Percentiles rank a stretch among this genome's conserved stretches.
phyloP scores from a whole-genome alignment of 192 early-diverging fungal genomes.

The Neocallimastix lanati region DNA sequence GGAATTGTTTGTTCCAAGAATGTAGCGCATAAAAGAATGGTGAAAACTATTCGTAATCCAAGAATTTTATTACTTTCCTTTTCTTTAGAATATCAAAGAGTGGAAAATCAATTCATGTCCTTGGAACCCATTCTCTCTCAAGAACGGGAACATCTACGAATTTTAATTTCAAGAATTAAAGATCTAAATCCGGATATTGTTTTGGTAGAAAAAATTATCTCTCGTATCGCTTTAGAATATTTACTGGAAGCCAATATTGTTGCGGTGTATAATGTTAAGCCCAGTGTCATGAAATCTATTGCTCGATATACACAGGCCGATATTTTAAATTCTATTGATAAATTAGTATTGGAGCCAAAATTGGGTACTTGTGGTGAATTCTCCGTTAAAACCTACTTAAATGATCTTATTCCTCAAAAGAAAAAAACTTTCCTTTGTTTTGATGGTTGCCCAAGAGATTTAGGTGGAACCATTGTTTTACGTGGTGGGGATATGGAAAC shows the following conservation, averaged over 20 bases:
- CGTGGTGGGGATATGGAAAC: constrained; percentile 55
- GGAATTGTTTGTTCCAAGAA: constrained; percentile 91
- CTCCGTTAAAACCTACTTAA: constrained; percentile 59
- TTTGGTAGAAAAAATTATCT: constrained; percentile 61
- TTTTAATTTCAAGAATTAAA: constrained; percentile 58
- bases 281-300: constrained; percentile 62
- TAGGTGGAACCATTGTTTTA: constrained; percentile 74
- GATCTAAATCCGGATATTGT: constrained; percentile 61
- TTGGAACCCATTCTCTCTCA: constrained; percentile 65
- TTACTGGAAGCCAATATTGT: constrained; percentile 60
- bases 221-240: constrained; percentile 66
- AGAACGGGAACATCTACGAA: constrained; percentile 64
- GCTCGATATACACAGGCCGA: constrained; percentile 72
- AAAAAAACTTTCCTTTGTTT: constrained; percentile 78
- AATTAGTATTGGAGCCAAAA: constrained; percentile 47
- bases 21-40: constrained; percentile 81
- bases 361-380: constrained; percentile 63
- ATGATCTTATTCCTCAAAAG: constrained; percentile 53
- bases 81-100: constrained; percentile 62
- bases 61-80: constrained; percentile 74
- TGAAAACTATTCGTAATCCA: constrained; percentile 38
- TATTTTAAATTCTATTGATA: constrained; percentile 66
- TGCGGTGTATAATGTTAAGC: constrained; percentile 72
- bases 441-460: constrained; percentile 57
- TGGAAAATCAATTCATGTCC: constrained; percentile 54